Base-by-base conservation (phyloP, 768 basidiomycete genomes). In the Naganishia randhawae region DNA sequence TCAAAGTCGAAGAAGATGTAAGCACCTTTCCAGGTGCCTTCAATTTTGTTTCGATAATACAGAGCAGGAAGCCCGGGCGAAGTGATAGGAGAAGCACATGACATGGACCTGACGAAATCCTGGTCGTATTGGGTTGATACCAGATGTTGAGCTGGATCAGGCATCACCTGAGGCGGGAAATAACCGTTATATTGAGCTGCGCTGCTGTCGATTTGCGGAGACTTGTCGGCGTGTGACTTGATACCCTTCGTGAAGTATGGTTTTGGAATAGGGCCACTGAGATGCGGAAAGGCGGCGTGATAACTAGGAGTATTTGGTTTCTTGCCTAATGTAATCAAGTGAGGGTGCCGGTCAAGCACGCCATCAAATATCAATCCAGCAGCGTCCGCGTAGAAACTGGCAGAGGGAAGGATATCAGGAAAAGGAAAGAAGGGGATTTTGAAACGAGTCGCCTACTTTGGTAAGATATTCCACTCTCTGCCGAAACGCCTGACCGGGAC, bases 1-100 rank as follows among this genome's bases (percentile, higher is more conserved):
- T 75, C 75, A 54, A 74, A 74, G 55, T 77, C 74, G 66, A 75
- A 74, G 37, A 75, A 77, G 37, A 79, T 65, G 67, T 73, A 76
- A 52, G 75, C 74, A 10, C 76, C 78, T 33, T 72, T 64, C 78
- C 78, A 79, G 50, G 69, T 69, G 2, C 78, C 78, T 57, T 73
- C 54, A 14, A 79, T 32, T 27, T 72, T 53, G 16, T 73, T 73
- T 0, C 69, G 65, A 54, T 73, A 77, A 14, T 73, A 61, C 17
- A 74, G 50, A 0, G 78, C 66, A 3, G 72, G 73, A 41, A 79
- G 67, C 14, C 78, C 78, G 11, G 72, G 71, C 8, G 76, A 75
- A 7, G 70, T 69, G 57, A 74, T 71, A 1, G 78, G 76, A 45
- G 75, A 74, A 51, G 75, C 73, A 66, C 78, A 77, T 25, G 63